Evolutionary conservation across 31 red algal genomes (phyloP).

Genomic region (Porphyra umbilicalis): DNA sequence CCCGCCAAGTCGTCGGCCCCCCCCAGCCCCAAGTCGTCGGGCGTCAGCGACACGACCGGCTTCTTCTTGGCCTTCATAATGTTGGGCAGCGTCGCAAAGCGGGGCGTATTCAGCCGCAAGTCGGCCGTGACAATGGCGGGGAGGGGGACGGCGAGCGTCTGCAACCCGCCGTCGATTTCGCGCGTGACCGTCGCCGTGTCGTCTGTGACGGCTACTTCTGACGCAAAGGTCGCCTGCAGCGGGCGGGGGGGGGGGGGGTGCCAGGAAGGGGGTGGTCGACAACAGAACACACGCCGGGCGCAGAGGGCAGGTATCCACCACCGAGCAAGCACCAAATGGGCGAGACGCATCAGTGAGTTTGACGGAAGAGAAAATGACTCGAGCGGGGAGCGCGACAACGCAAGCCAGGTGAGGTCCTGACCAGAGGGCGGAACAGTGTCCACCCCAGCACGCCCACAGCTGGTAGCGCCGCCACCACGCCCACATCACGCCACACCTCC

Average conservation of each 20-base stretch:
- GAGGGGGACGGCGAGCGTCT: constrained; percentile 56
- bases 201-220: constrained; percentile 41
- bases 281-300: too few relatives aligned
- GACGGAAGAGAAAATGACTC: too few relatives aligned
- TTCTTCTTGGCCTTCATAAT: constrained; percentile 98
- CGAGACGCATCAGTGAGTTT: too few relatives aligned
- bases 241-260: not conserved
- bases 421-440: too few relatives aligned
- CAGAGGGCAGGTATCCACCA: too few relatives aligned
- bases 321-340: too few relatives aligned
- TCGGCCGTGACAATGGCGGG: constrained; percentile 91
- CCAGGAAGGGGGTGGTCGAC: too few relatives aligned
- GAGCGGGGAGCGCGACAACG: too few relatives aligned
- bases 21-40: constrained; percentile 31
- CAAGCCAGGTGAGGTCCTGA: too few relatives aligned
- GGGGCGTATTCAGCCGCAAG: constrained; percentile 83
- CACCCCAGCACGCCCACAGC: too few relatives aligned
- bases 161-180: constrained; percentile 90
- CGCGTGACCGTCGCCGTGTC: constrained; percentile 55
- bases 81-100: constrained; percentile 84
- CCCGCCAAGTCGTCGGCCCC: constrained; percentile 12
- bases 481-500: too few relatives aligned
- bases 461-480: too few relatives aligned
- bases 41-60: constrained; percentile 64
- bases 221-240: constrained; percentile 86